Evolutionary conservation across 192 early-diverging fungal genomes (phyloP).

Genomic region (Backusella luteola): DNA sequence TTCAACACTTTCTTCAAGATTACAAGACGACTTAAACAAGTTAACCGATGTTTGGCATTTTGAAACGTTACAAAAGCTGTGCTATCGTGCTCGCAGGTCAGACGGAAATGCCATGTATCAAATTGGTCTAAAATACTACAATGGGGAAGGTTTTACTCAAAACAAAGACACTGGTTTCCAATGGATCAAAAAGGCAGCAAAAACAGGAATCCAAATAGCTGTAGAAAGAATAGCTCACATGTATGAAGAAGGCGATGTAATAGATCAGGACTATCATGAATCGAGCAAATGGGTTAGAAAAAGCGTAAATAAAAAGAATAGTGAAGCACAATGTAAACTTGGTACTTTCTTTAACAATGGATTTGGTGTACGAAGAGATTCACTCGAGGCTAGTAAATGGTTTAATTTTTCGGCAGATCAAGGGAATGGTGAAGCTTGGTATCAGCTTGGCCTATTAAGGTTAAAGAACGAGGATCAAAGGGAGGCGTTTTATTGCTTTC

Average conservation of each 20-base stretch:
- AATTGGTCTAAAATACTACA: not conserved
- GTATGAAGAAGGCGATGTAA: not conserved
- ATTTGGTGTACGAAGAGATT: slow-evolving; percentile 6
- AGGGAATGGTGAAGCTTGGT: not conserved
- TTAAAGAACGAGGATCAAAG: not conserved
- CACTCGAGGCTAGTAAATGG: not conserved
- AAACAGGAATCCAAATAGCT: not conserved
- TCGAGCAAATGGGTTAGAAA: slow-evolving; percentile 19
- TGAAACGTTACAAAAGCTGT: not conserved
- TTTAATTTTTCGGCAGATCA: not conserved
- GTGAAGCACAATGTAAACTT: slow-evolving; percentile 20
- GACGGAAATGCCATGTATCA: not conserved
- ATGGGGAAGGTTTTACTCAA: not conserved
- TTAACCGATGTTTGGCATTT: not conserved
- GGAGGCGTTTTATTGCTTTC: not conserved
- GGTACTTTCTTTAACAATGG: not conserved
- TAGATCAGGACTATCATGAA: not conserved
- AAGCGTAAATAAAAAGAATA: not conserved
- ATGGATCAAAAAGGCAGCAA: not conserved
- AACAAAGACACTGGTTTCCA: not conserved
- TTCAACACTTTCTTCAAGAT: not conserved
- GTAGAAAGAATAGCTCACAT: not conserved
- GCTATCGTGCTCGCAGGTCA: not conserved
- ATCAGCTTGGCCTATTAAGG: not conserved
- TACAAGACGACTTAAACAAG: not conserved